Evolutionary conservation across 2,329 filamentous ascomycete species (phyloP), one percentile per base, ranked within the genome.

Genomic region (Verticillium dahliae): DNA sequence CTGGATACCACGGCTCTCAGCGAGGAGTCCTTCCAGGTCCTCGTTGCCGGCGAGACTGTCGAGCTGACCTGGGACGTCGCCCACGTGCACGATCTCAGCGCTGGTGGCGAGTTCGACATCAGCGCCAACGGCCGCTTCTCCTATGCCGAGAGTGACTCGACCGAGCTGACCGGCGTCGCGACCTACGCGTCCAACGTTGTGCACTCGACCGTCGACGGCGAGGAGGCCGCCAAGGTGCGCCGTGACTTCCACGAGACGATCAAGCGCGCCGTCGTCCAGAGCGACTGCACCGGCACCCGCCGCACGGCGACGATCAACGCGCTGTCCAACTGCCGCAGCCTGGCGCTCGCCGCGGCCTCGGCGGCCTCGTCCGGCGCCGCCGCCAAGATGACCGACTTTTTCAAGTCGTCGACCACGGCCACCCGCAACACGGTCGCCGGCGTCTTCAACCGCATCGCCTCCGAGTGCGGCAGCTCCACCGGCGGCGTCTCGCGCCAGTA

Each of bases 181-280:
- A 71, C 80, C 11, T 90, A 82, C 74, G 74, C 78, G 59, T 86
- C 83, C 69, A 89, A 90, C 74, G 76, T 78, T 15, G 72, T 90
- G 57, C 78, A 77, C 59, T 76, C 87, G 63, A 73, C 78, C 6
- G 77, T 90, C 52, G 81, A 90, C 65, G 85, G 82, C 18, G 74
- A 73, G 11, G 70, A 80, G 57, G 86, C 87, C 10, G 78, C 78
- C 56, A 75, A 78, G 39, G 77, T 80, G 57, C 76, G 79, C 65
- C 76, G 78, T 14, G 73, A 80, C 13, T 81, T 83, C 63, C 68
- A 76, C 63, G 64, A 63, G 38, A 56, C 59, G 39, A 52, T 62
- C 59, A 84, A 84, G 72, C 85, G 86, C 57, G 80, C 80, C 18
- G 73, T 73, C 3, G 70, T 85, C 3, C 77, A 83, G 65, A 76